phyloP scores from a whole-genome alignment of 106 monocot species.

The Iris macrosiphon region DNA sequence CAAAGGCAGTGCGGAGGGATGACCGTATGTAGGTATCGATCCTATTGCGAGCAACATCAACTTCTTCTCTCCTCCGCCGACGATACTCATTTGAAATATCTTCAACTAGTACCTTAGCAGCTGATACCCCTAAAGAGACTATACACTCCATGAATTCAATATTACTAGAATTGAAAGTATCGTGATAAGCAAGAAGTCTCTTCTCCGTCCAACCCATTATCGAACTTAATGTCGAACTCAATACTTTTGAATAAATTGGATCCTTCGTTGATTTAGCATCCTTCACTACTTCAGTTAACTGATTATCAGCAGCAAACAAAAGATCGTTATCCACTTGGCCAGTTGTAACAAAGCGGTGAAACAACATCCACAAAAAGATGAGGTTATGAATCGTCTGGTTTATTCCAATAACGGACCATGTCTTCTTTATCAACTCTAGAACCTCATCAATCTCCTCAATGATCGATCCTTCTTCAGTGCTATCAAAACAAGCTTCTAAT shows the following conservation, averaged over 20 bases:
- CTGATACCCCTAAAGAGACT: conserved; percentile 75
- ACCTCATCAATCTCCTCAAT: conserved; percentile 91
- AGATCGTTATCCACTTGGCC: conserved; percentile 74
- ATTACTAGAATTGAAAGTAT: conserved; percentile 65
- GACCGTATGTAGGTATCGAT: conserved; percentile 91
- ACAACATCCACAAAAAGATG: conserved; percentile 77
- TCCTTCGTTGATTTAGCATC: conserved; percentile 89
- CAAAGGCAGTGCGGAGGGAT: conserved; percentile 93
- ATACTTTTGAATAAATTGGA: conserved; percentile 64
- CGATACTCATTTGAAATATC: conserved; percentile 91
- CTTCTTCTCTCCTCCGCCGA: conserved; percentile 65
- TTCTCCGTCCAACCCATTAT: conserved; percentile 96
- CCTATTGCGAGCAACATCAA: conserved; percentile 81
- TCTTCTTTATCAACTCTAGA: conserved; percentile 87
- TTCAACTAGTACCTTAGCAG: conserved; percentile 84
- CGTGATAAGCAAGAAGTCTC: conserved; percentile 92
- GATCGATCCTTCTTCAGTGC: conserved; percentile 66
- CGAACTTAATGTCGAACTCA: conserved; percentile 77
- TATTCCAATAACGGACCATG: conserved; percentile 85
- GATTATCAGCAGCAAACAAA: conserved; percentile 79
- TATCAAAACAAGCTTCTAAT: conserved; percentile 80
- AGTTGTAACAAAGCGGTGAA: conserved; percentile 50
- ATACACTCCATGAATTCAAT: conserved; percentile 84
- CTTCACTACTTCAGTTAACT: conserved; percentile 74
- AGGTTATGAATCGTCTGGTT: conserved; percentile 82